Evolutionary conservation across 1,284 basidiomycete genomes (phyloP).

Genomic region (Bondarzewia mesenterica): DNA sequence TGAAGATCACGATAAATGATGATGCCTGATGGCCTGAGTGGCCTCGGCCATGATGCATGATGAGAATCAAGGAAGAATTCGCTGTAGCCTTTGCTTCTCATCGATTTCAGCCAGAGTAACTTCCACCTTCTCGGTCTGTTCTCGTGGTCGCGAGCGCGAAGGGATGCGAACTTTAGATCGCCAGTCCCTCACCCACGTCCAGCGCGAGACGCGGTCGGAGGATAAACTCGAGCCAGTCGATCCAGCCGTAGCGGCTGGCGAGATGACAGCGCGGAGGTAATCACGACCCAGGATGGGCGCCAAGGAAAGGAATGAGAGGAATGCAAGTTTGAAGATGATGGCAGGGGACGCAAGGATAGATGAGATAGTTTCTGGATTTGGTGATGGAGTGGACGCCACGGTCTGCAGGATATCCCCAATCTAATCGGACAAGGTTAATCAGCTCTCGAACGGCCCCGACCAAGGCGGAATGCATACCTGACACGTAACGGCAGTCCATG

Average conservation of each 20-base stretch:
- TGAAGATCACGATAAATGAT: neutral
- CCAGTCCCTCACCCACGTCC: slow-evolving; percentile 57
- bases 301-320: slow-evolving; percentile 67
- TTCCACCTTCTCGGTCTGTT: slow-evolving; percentile 23
- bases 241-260: slow-evolving; percentile 14
- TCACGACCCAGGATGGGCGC: slow-evolving; percentile 71
- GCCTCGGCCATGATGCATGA: too few species aligned
- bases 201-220: slow-evolving; percentile 38
- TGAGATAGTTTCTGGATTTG: slow-evolving; percentile 61
- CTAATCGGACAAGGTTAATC: slow-evolving; percentile 23
- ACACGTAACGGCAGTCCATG: slow-evolving; percentile 82
- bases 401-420: slow-evolving; percentile 81
- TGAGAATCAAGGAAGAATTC: neutral
- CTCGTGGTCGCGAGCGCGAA: slow-evolving; percentile 35
- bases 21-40: neutral
- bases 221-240: slow-evolving; percentile 8
- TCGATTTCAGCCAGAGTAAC: too few species aligned
- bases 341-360: slow-evolving; percentile 63
- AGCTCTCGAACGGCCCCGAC: neutral
- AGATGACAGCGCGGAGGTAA: slow-evolving; percentile 47
- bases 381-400: slow-evolving; percentile 58
- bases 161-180: slow-evolving; percentile 37
- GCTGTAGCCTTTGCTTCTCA: neutral
- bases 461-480: slow-evolving; percentile 39
- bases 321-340: slow-evolving; percentile 64